These are phyloP conservation scores for Stagonosporopsis rhizophila DNA, from an alignment of 2,329 filamentous ascomycete species.

Conservation along the genomic window DNA sequence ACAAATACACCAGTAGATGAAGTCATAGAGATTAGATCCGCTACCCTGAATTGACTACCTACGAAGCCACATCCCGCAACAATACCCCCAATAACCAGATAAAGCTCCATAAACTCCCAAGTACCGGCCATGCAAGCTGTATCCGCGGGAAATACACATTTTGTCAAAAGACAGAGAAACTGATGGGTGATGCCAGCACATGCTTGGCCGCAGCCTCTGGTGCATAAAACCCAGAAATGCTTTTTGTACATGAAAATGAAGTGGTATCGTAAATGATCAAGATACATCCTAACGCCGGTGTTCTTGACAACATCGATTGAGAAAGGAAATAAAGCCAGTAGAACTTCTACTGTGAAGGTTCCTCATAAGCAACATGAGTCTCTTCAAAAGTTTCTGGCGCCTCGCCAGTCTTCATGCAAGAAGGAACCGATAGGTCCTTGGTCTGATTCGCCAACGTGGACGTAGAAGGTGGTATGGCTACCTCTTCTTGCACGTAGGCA, in stretches of 20 bases:
- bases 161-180: neutral
- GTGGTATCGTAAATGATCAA: constrained; percentile 10
- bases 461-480: neutral
- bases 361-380: neutral
- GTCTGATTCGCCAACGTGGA: neutral
- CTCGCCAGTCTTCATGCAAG: constrained; percentile 13
- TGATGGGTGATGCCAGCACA: neutral
- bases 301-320: neutral
- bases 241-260: constrained; percentile 14
- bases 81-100: neutral
- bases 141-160: neutral
- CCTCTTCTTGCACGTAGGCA: constrained; percentile 62
- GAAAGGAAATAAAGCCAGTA: neutral
- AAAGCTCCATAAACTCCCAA: neutral
- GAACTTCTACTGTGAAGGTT: constrained; percentile 1
- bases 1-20: neutral
- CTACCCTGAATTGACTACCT: neutral
- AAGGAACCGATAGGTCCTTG: neutral
- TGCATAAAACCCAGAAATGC: neutral
- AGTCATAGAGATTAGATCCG: neutral
- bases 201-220: neutral
- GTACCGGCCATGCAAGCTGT: constrained; percentile 7
- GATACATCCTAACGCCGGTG: constrained; percentile 3
- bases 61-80: neutral
- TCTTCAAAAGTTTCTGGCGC: neutral